Evolutionary conservation across 768 basidiomycete species (phyloP).

Genomic region (Ramaria sp.): DNA sequence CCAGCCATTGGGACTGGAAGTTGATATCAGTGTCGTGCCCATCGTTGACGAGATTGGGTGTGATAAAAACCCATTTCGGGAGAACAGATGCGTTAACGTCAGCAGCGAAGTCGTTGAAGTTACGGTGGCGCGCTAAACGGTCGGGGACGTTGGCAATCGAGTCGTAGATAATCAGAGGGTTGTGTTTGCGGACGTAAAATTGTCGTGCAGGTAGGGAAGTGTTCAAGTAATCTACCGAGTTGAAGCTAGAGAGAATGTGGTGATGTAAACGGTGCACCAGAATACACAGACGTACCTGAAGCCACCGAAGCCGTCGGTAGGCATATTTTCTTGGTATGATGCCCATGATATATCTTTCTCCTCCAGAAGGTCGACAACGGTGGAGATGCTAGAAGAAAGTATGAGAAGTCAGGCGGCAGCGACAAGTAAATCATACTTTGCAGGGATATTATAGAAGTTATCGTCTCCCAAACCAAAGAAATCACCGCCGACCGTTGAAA

Average conservation of each 20-base stretch:
- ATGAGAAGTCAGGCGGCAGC: conserved; percentile 13
- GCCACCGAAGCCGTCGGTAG: conserved; percentile 34
- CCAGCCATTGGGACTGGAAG: conserved; percentile 35
- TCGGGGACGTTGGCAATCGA: conserved; percentile 32
- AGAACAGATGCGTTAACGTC: conserved; percentile 40
- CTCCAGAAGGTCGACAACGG: conserved; percentile 51
- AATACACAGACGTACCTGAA: conserved; percentile 20
- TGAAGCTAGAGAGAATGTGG: conserved; percentile 19
- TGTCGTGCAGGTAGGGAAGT: conserved; percentile 26
- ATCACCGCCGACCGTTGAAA: conserved; percentile 40
- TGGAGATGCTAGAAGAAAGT: conserved; percentile 38
- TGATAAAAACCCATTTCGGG: conserved; percentile 53
- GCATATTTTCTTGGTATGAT: conserved; percentile 51
- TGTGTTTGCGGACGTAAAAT: conserved; percentile 49
- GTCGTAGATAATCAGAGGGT: conserved; percentile 41
- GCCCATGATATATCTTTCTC: conserved; percentile 48
- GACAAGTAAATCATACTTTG: conserved; percentile 11
- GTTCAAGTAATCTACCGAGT: conserved; percentile 29
- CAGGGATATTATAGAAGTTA: conserved; percentile 18
- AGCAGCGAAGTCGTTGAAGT: conserved; percentile 51
- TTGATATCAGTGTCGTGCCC: conserved; percentile 49
- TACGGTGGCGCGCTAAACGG: conserved; percentile 37
- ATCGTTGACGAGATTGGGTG: conserved; percentile 53
- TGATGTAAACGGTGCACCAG: not conserved
- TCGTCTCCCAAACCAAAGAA: conserved; percentile 42